Evolutionary conservation across 768 basidiomycete species (phyloP), one percentile per base, ranked within the genome.

Genomic region (Scleroderma citrinum): DNA sequence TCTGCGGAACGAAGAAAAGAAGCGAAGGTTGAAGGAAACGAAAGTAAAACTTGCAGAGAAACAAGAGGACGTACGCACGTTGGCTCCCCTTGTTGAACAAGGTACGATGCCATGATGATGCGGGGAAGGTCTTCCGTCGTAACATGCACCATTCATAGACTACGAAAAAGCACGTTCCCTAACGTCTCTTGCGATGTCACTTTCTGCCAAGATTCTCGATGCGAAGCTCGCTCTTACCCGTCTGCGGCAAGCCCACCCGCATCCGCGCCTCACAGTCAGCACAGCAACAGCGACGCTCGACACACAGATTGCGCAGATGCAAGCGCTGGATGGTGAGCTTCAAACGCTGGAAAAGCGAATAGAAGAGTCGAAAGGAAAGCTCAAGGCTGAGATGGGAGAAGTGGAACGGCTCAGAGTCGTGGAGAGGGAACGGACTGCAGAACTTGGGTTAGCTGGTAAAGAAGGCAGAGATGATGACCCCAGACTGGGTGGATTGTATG

Each of bases 151-250:
- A 12, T 45, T 2, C 40, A 42, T 50, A 88, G 87, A 87, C 51
- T 86, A 83, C 57, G 64, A 70, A 35, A 77, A 75, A 53, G 76
- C 82, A 0, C 79, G 77, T 37, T 64, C 71, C 2, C 64, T 77
- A 7, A 76, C 80, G 0, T 67, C 70, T 20, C 76, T 79, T 52
- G 82, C 84, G 2, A 69, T 80, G 19, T 53, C 72, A 2, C 76
- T 91, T 1, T 78, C 85, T 1, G 80, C 87, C 49, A 77, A 87
- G 62, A 91, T 94, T 56, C 77, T 90, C 51, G 90, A 93, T 60
- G 81, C 90, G 31, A 83, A 87, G 31, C 77, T 92, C 4, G 78
- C 85, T 1, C 74, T 94, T 32, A 83, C 85, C 7, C 80, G 92
- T 2, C 80, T 94, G 16, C 81, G 88, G 17, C 85, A 92, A 55